Evolutionary conservation across 495 filamentous ascomycete genomes (phyloP).

Genomic region (Hyphodiscus hymeniophilus): DNA sequence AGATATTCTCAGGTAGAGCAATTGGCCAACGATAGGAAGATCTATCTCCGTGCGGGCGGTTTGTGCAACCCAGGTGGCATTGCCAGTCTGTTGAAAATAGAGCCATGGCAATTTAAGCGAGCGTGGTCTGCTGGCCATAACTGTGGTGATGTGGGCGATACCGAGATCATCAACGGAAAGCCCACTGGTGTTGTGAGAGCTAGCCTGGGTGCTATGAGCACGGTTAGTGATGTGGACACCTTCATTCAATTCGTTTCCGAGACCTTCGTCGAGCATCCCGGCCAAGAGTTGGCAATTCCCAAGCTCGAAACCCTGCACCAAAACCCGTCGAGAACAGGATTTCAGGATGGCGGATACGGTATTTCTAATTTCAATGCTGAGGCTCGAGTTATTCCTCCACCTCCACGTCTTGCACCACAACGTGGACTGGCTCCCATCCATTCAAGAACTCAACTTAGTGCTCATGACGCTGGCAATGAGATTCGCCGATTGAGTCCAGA

Average conservation of each 20-base stretch:
- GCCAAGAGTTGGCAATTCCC: no score
- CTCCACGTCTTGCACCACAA: no score
- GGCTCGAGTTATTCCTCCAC: no score
- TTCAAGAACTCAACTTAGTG: no score
- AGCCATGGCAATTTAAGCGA: conserved; percentile 51
- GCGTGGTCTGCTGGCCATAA: conserved; percentile 56
- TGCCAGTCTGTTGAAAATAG: conserved; percentile 33
- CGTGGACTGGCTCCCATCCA: no score
- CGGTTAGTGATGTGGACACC: conserved; percentile 45
- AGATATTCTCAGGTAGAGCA: conserved; percentile 54
- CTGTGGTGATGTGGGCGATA: conserved; percentile 37
- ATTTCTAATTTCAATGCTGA: no score
- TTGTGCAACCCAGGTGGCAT: conserved; percentile 54
- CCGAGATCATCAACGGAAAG: conserved; percentile 44
- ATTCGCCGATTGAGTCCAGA: no score
- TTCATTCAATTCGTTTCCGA: conserved; percentile 33
- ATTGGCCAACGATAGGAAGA: conserved; percentile 48
- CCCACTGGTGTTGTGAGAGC: conserved; percentile 58
- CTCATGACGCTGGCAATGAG: no score
- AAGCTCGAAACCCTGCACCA: no score
- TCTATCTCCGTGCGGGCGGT: conserved; percentile 65
- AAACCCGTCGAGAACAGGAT: no score
- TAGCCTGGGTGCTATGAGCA: conserved; percentile 68
- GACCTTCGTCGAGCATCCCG: background rate
- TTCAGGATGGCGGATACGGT: no score